phyloP scores from a whole-genome alignment of 331 rosid species.

The Spiraea crenata region DNA sequence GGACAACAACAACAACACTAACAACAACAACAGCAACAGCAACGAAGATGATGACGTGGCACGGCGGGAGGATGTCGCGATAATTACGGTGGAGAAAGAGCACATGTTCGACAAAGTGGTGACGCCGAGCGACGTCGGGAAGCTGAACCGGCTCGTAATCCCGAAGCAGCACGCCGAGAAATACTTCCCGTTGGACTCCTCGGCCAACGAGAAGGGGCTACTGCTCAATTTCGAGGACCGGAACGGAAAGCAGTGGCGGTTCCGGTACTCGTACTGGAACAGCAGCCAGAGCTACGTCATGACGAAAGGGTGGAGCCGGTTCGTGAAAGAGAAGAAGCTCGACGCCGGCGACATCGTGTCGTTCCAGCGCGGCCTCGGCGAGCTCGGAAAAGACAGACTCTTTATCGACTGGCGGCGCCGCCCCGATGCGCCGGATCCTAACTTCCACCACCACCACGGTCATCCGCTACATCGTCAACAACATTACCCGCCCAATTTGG shows the following conservation, averaged over 20 bases:
- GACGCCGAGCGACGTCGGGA: conserved; percentile 56
- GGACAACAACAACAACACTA: too few species aligned
- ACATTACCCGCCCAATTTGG: conserved; percentile 6
- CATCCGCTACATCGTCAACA: conserved; percentile 20
- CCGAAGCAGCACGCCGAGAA: conserved; percentile 57
- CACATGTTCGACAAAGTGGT: conserved; percentile 56
- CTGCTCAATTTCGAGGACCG: conserved; percentile 48
- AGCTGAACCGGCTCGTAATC: conserved; percentile 46
- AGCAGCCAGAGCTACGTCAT: conserved; percentile 58
- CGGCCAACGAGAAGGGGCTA: conserved; percentile 47
- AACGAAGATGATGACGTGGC: background rate
- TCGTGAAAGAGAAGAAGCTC: conserved; percentile 50
- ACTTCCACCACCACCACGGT: conserved; percentile 4
- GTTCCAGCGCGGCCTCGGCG: conserved; percentile 42
- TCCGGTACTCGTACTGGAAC: conserved; percentile 55
- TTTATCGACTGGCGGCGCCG: conserved; percentile 54
- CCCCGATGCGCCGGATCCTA: conserved; percentile 26
- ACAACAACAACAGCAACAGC: too few species aligned
- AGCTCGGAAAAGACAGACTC: conserved; percentile 31
- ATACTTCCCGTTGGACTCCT: conserved; percentile 45
- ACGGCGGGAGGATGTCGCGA: background rate
- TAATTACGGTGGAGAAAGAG: conserved; percentile 26
- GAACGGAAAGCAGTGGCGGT: conserved; percentile 45
- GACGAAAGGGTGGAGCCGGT: conserved; percentile 59
- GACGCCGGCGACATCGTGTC: conserved; percentile 53